Evolutionary conservation across 164 flowering plant genomes (phyloP).

Genomic region (Akebia trifoliata): DNA sequence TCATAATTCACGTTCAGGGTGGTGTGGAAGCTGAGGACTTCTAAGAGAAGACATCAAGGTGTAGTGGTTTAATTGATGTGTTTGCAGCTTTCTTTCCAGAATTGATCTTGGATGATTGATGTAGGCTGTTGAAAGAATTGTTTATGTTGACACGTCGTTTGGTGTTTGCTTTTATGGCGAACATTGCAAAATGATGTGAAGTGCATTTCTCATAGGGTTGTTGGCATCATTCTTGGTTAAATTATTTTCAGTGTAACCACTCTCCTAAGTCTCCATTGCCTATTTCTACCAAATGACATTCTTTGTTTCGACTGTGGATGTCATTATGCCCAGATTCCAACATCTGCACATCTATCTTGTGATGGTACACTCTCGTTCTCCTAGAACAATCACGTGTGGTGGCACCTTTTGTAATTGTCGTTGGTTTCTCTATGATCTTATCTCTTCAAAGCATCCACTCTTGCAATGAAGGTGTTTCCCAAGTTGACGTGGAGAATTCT

Average conservation of each 20-base stretch:
- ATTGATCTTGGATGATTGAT: constrained; percentile 22
- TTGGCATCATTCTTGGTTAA: constrained; percentile 6
- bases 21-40: constrained; percentile 40
- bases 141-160: constrained; percentile 11
- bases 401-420: background rate
- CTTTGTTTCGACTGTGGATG: background rate
- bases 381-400: constrained; percentile 2
- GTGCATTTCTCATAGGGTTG: constrained; percentile 3
- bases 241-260: background rate
- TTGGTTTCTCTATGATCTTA: background rate
- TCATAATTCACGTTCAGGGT: constrained; percentile 43
- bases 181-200: constrained; percentile 10
- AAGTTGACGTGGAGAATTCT: background rate
- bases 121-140: constrained; percentile 18
- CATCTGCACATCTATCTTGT: background rate
- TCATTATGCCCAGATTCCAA: background rate
- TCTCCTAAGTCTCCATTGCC: background rate
- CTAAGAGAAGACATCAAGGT: constrained; percentile 41
- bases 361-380: background rate
- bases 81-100: constrained; percentile 25
- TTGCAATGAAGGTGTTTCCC: background rate
- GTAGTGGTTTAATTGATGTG: constrained; percentile 39
- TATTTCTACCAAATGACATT: constrained; percentile 1
- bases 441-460: background rate
- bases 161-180: constrained; percentile 12